Evolutionary conservation across 805 yeast genomes (phyloP).

Genomic region (Wickerhamomyces ciferrii): DNA sequence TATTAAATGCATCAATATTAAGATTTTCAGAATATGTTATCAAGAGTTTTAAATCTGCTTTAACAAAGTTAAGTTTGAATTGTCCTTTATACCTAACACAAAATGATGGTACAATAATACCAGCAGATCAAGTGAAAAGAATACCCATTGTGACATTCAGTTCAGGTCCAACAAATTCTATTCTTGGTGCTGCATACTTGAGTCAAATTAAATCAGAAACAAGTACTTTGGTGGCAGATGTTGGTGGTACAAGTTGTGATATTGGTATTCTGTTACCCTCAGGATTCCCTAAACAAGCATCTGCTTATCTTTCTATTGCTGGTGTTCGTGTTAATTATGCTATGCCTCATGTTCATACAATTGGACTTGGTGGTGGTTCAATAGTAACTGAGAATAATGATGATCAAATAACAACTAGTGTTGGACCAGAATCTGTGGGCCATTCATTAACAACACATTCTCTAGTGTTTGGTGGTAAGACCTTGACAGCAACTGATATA

Average conservation of each 20-base stretch:
- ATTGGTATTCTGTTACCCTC: slow-evolving; percentile 37
- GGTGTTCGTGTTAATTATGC: slow-evolving; percentile 44
- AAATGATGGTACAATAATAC: slow-evolving; percentile 43
- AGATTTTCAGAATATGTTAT: slow-evolving; percentile 35
- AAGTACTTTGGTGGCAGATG: slow-evolving; percentile 30
- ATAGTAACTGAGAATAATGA: slow-evolving; percentile 22
- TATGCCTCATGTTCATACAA: slow-evolving; percentile 46
- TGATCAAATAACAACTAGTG: slow-evolving; percentile 20
- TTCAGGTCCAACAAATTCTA: slow-evolving; percentile 44
- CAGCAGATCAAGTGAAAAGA: slow-evolving; percentile 31
- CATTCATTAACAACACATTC: slow-evolving; percentile 27
- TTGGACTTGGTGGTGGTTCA: slow-evolving; percentile 50
- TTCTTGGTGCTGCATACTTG: slow-evolving; percentile 42
- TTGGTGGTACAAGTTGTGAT: slow-evolving; percentile 48
- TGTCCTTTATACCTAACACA: slow-evolving; percentile 39
- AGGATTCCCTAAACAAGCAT: slow-evolving; percentile 43
- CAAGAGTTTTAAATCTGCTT: slow-evolving; percentile 30
- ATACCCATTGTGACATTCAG: slow-evolving; percentile 42
- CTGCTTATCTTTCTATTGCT: slow-evolving; percentile 38
- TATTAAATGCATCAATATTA: slow-evolving; percentile 36
- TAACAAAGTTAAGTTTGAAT: slow-evolving; percentile 26
- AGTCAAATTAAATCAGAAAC: slow-evolving; percentile 12
- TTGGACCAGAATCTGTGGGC: slow-evolving; percentile 50
- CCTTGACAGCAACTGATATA: slow-evolving; percentile 34
- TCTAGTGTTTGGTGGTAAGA: slow-evolving; percentile 38